Base-by-base conservation (phyloP, 129 eudicot species). In the Ambrosia trifida region DNA sequence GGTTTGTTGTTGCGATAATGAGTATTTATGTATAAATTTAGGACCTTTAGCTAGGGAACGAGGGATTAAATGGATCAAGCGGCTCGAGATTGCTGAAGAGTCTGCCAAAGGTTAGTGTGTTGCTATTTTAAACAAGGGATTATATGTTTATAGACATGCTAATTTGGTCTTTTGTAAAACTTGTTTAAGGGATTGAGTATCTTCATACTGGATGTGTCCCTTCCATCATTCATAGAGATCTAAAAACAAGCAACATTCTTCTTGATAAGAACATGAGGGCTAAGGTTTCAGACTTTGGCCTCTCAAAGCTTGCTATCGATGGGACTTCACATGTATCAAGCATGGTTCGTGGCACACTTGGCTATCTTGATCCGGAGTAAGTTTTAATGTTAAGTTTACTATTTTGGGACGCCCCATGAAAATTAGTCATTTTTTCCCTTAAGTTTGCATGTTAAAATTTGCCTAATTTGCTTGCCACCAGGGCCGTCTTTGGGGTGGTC, bases 171-270 rank as follows among this genome's bases (percentile, higher is more conserved):
- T 64, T 74, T 24, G 1, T 13, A 5, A 17, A 51, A 50, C 46
- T 75, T 83, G 49, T 85, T 66, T 72, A 85, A 94, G 99, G 99
- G 41, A 90, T 94, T 19, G 99, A 94, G 80, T 94, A 94, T 75
- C 99, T 94, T 74, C 99, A 94, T 76, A 94, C 96, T 3, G 99
- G 99, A 52, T 94, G 99, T 70, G 95, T 94, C n/a, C 97, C 99
- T 33, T 83, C 96, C 44, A 90, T 94, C 68, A 94, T 94, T 64
- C 99, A 94, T 47, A 63, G 99, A 82, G 99, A 94, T 84, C 70
- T 94, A 44, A 94, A 94, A 80, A 90, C 99, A 58, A 94, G 97
- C 84, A 94, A 94, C 67, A 89, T 94, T 80, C 96, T 94, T 69
- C 94, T 94, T 54, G 99, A 94, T 82, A 94, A 83, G 60, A 90